phyloP scores from a whole-genome alignment of 2,329 filamentous ascomycete genomes.

The Alternaria brassicicola region DNA sequence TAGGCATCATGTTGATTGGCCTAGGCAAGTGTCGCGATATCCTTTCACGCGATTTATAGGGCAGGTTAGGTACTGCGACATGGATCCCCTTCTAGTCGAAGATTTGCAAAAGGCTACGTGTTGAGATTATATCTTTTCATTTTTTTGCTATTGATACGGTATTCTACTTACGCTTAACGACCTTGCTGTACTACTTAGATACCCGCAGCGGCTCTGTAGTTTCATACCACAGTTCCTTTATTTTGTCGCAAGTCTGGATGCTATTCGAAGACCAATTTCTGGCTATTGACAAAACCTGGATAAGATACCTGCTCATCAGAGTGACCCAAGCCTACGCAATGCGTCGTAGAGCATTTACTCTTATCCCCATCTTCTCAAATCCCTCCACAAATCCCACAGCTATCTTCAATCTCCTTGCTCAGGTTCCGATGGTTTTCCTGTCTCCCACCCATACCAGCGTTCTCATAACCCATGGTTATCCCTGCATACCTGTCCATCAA shows the following conservation, averaged over 20 bases:
- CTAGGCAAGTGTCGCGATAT: constrained; percentile 38
- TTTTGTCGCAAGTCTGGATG: not conserved
- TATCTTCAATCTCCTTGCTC: not conserved
- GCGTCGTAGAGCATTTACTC: not conserved
- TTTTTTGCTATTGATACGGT: not conserved
- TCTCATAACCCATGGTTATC: too few species aligned
- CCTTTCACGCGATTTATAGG: constrained; percentile 37
- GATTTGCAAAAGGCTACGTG: not conserved
- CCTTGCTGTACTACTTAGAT: constrained; percentile 5
- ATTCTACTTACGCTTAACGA: not conserved
- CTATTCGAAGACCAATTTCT: not conserved
- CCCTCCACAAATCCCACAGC: not conserved
- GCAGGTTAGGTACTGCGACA: constrained; percentile 16
- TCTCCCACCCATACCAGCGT: not conserved
- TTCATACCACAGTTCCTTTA: not conserved
- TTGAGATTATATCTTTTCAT: not conserved
- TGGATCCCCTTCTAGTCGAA: constrained; percentile 3
- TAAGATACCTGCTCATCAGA: not conserved
- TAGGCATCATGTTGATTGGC: constrained; percentile 40
- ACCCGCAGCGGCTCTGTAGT: not conserved
- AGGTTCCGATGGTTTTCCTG: not conserved
- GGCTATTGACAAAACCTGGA: not conserved
- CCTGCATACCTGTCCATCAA: not conserved
- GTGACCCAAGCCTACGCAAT: too few species aligned
- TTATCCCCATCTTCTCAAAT: not conserved